Evolutionary conservation across 371 early-diverging fungal genomes (phyloP).

Genomic region (Mortierella sp.): DNA sequence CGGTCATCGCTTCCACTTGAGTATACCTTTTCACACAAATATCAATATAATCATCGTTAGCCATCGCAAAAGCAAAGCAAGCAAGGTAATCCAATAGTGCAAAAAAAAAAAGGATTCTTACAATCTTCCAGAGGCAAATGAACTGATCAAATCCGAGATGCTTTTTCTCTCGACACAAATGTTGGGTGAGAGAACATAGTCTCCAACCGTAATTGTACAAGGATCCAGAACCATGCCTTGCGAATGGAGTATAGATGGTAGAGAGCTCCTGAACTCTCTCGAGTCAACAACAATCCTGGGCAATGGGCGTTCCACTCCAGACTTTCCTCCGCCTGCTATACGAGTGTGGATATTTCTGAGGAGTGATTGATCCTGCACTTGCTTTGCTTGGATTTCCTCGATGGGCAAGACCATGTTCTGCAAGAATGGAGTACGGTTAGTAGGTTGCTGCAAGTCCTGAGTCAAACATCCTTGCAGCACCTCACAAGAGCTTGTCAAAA

Average conservation of each 20-base stretch:
- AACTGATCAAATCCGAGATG: slow-evolving; percentile 88
- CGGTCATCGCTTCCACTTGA: slow-evolving; percentile 92
- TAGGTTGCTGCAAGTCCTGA: no score
- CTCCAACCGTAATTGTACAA: slow-evolving; percentile 93
- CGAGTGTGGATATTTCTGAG: slow-evolving; percentile 51
- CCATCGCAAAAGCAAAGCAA: not conserved
- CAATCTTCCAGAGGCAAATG: slow-evolving; percentile 89
- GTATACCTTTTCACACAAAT: slow-evolving; percentile 65
- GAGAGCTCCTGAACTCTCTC: slow-evolving; percentile 93
- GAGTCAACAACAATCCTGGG: slow-evolving; percentile 87
- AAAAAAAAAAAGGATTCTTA: slow-evolving; percentile 53
- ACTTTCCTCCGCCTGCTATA: slow-evolving; percentile 46
- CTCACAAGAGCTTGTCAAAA: no score
- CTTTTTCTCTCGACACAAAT: slow-evolving; percentile 97
- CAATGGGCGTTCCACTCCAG: slow-evolving; percentile 26
- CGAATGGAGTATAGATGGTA: slow-evolving; percentile 91
- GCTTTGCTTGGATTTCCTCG: slow-evolving; percentile 40
- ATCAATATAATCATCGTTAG: not conserved
- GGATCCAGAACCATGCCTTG: slow-evolving; percentile 82
- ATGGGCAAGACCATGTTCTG: slow-evolving; percentile 56
- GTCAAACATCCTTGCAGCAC: no score
- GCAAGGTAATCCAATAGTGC: not conserved
- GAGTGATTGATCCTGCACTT: slow-evolving; percentile 49
- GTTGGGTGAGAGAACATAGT: slow-evolving; percentile 90
- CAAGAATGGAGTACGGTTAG: not conserved